Evolutionary conservation across 2,329 filamentous ascomycete species (phyloP).

Genomic region (Dichotomopilus funicola): DNA sequence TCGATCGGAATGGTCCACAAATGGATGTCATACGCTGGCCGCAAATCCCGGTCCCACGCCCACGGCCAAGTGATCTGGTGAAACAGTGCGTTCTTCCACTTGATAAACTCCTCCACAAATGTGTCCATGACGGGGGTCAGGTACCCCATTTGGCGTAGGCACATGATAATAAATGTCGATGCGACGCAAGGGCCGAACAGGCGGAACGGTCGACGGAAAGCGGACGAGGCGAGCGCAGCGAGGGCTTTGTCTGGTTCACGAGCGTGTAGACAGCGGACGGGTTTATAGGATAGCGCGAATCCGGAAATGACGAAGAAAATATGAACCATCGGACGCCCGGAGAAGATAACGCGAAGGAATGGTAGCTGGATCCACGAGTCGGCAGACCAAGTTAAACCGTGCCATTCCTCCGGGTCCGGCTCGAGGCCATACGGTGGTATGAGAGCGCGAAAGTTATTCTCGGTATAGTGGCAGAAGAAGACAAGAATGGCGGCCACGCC

Average conservation of each 20-base stretch:
- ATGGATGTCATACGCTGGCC: conserved; percentile 36
- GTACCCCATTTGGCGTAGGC: conserved; percentile 29
- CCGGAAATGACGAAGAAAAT: conserved; percentile 48
- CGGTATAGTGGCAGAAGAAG: conserved; percentile 42
- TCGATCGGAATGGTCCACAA: conserved; percentile 46
- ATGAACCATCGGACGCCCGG: conserved; percentile 43
- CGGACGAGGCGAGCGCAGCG: conserved; percentile 38
- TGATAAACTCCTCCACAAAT: conserved; percentile 25
- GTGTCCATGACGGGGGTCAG: conserved; percentile 15
- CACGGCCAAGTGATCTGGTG: conserved; percentile 32
- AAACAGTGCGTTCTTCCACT: conserved; percentile 28
- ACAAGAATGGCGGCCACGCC: conserved; percentile 43
- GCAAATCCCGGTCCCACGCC: conserved; percentile 31
- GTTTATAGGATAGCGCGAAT: conserved; percentile 40
- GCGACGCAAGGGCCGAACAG: conserved; percentile 41
- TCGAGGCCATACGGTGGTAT: conserved; percentile 34
- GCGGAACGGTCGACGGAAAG: conserved; percentile 41
- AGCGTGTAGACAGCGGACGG: conserved; percentile 36
- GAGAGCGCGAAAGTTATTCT: conserved; percentile 34
- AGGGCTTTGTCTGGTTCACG: conserved; percentile 33
- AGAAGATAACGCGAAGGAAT: conserved; percentile 37
- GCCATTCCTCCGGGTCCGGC: conserved; percentile 23
- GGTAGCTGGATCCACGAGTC: conserved; percentile 37
- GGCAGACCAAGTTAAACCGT: background rate
- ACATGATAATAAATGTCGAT: conserved; percentile 35